Percentiles rank a stretch among this genome's conserved stretches.
These are phyloP conservation scores for Daldinia sp. DNA, from an alignment of 2,329 filamentous ascomycete species.

Conservation along the genomic window DNA sequence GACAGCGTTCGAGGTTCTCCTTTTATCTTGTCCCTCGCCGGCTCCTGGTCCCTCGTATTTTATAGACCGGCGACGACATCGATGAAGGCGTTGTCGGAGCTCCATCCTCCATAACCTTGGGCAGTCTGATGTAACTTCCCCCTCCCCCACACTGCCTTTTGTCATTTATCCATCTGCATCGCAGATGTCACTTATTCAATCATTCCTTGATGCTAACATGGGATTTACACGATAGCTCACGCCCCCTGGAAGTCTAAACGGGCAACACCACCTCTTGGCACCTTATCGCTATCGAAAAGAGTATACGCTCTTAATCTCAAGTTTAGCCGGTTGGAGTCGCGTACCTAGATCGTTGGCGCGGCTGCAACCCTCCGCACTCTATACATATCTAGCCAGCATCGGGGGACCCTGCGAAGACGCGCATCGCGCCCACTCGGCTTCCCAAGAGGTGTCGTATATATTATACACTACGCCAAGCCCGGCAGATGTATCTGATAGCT, in stretches of 20 bases:
- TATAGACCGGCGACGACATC: conserved; percentile 30
- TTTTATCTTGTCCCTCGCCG: conserved; percentile 4
- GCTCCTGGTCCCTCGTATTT: conserved; percentile 23
- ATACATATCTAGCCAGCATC: conserved; percentile 21
- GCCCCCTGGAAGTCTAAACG: conserved; percentile 5
- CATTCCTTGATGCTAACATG: conserved; percentile 14
- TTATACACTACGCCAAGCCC: conserved; percentile 34
- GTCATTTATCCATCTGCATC: conserved; percentile 37
- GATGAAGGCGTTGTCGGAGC: conserved; percentile 31
- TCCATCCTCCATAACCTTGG: conserved; percentile 35
- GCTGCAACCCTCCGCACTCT: conserved; percentile 33
- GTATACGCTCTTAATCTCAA: conserved; percentile 33
- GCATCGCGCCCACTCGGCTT: conserved; percentile 24
- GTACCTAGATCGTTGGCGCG: conserved; percentile 31
- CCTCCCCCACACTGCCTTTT: conserved; percentile 33
- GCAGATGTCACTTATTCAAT: conserved; percentile 24
- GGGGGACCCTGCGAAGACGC: conserved; percentile 17
- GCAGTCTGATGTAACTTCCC: conserved; percentile 34
- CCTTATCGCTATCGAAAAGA: conserved; percentile 36
- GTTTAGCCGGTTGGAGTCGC: conserved; percentile 33
- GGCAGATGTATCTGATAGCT: conserved; percentile 33
- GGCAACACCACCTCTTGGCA: conserved; percentile 34
- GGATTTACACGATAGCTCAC: conserved; percentile 23
- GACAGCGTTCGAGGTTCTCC: conserved; percentile 9
- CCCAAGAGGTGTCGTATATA: conserved; percentile 31